These are phyloP conservation scores for Aspergillus floridensis DNA, from an alignment of 2,329 filamentous ascomycete genomes.

Conservation along the genomic window DNA sequence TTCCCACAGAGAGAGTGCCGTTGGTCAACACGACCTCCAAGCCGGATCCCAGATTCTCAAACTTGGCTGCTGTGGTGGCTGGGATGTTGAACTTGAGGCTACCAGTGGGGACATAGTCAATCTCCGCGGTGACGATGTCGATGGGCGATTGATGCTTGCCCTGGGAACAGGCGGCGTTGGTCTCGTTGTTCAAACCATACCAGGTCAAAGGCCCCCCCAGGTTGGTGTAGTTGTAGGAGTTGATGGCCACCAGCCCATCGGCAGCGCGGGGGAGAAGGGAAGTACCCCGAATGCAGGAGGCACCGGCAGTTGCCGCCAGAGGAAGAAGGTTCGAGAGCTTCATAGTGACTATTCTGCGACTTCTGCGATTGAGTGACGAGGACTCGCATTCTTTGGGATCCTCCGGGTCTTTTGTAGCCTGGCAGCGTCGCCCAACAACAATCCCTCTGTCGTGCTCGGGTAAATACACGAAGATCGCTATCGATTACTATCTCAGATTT, in stretches of 20 bases:
- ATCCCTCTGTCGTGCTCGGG: too few species aligned
- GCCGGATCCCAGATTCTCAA: constrained; percentile 49
- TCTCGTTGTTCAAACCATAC: constrained; percentile 46
- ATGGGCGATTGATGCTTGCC: constrained; percentile 58
- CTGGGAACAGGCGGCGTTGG: constrained; percentile 46
- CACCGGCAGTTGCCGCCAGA: neutral
- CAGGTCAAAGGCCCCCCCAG: constrained; percentile 53
- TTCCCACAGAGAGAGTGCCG: constrained; percentile 40
- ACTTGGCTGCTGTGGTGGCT: constrained; percentile 25
- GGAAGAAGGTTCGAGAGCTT: neutral
- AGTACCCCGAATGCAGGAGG: neutral
- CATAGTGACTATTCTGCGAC: too few species aligned
- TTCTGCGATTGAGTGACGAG: too few species aligned
- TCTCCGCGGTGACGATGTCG: constrained; percentile 41
- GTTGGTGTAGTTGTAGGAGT: constrained; percentile 13
- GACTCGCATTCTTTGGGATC: too few species aligned
- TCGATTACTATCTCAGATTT: too few species aligned
- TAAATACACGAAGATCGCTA: too few species aligned
- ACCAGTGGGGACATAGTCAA: constrained; percentile 17
- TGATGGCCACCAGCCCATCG: neutral
- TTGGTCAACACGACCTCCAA: constrained; percentile 53
- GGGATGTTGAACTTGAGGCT: constrained; percentile 24
- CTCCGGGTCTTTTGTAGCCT: too few species aligned
- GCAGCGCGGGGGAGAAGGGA: neutral
- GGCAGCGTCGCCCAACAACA: too few species aligned